These are phyloP conservation scores for Leptodermis oblonga DNA, from an alignment of 257 asterid species.

Conservation along the genomic window DNA sequence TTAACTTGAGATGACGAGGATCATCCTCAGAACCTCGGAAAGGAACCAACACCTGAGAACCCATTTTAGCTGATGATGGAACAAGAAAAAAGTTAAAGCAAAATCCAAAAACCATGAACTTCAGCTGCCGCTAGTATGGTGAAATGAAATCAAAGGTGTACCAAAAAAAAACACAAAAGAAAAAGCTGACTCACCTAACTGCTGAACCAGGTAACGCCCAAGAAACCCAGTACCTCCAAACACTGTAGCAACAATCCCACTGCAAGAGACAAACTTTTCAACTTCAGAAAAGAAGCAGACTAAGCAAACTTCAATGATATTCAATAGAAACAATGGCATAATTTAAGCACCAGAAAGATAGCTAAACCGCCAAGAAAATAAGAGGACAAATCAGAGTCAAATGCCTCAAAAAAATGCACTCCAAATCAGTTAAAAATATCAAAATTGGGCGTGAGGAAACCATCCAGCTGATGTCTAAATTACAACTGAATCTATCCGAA, in stretches of 20 bases:
- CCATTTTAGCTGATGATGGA: constrained; percentile 74
- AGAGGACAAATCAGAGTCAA: not conserved
- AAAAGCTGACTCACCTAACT: constrained; percentile 51
- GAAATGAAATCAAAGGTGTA: not conserved
- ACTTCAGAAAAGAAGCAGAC: no score
- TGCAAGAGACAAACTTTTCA: constrained; percentile 54
- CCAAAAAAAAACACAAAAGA: not conserved
- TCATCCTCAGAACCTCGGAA: constrained; percentile 95
- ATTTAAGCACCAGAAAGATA: not conserved
- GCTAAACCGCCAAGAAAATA: not conserved
- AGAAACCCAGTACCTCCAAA: constrained; percentile 98
- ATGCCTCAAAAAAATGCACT: not conserved
- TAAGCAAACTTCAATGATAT: not conserved
- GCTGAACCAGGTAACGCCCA: constrained; percentile 92
- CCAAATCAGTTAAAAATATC: not conserved
- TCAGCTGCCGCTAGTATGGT: not conserved
- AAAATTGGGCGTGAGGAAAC: not conserved
- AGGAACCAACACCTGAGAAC: constrained; percentile 91
- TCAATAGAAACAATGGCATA: not conserved
- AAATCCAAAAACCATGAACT: not conserved
- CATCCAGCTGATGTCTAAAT: not conserved
- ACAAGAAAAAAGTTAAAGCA: constrained; percentile 2
- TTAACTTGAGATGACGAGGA: constrained; percentile 93
- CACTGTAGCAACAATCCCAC: constrained; percentile 93
- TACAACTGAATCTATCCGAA: not conserved